Evolutionary conservation across 2,329 filamentous ascomycete genomes (phyloP), one percentile per base, ranked within the genome.

Genomic region (Sarocladium oryzae): DNA sequence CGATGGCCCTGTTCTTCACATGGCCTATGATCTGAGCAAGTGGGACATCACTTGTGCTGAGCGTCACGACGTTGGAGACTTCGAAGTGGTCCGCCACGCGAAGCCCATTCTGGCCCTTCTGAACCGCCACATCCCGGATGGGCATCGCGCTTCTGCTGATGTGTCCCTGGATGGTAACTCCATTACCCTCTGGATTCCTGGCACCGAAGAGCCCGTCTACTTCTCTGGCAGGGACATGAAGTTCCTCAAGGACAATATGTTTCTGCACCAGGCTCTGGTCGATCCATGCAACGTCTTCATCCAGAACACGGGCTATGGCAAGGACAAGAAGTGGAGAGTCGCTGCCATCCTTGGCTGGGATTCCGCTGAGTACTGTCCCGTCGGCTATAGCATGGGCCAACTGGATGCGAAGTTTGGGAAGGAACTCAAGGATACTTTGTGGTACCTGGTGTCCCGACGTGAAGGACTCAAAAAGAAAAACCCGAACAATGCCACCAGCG

Each of bases 81-180:
- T 13, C 3, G 23, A 16, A 10, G 15, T 43, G 3, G 21, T 43
- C 21, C 16, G 23, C n/a, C 10, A 43, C 13, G 21, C 40, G 13
- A 43, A 43, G 40, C 40, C 40, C 16, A n/a, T 43, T 26, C 40
- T 43, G 3, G 40, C 40, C 3, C 40, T 43, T 28, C 40, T 43
- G 11, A 43, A 43, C 21, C 21, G 23, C 21, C 40, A 43, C n/a
- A 10, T 43, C 13, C 40, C 40, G 9, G 20, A 15, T 4, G 40
- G 26, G 7, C 5, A 4, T 4, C 11, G 40, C 13, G 21, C 21
- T 3, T 20, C 6, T 15, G 40, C 40, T 8, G 23, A 15, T 21
- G 40, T 43, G 11, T 26, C 40, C 8, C 20, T 15, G 3, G 40
- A 43, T n/a, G 40, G 37, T 8, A 20, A 21, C 7, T 24, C 40